Conservation (phyloP, 2,329 filamentous ascomycete genomes). For the Ophioceras dolichostomum region DNA sequence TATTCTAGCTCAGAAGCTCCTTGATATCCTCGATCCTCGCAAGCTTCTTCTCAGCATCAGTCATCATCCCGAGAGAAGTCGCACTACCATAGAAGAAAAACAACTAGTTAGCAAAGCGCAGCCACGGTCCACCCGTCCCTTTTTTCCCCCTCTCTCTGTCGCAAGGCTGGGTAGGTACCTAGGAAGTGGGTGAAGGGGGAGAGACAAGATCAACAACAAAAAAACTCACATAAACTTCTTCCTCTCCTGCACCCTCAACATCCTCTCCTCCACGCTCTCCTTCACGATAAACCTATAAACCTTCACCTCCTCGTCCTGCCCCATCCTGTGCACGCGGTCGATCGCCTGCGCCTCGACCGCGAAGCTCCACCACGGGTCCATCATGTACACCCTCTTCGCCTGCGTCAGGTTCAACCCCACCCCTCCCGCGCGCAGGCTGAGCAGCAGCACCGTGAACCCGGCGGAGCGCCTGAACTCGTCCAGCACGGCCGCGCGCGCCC, state of each 20-base stretch:
- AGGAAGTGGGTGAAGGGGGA: not conserved
- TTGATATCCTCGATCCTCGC: slow-evolving; percentile 90
- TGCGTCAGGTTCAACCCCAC: slow-evolving; percentile 88
- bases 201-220: slow-evolving; percentile 1
- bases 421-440: slow-evolving; percentile 80
- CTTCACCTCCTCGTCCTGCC: slow-evolving; percentile 73
- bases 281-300: slow-evolving; percentile 84
- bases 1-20: slow-evolving; percentile 58
- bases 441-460: slow-evolving; percentile 62
- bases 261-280: slow-evolving; percentile 87
- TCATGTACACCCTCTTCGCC: slow-evolving; percentile 89
- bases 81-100: slow-evolving; percentile 43
- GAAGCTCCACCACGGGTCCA: slow-evolving; percentile 99
- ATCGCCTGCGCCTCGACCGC: slow-evolving; percentile 95
- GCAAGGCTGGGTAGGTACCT: no score
- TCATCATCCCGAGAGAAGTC: slow-evolving; percentile 90
- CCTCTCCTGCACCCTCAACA: slow-evolving; percentile 84
- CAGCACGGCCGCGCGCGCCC: slow-evolving; percentile 67
- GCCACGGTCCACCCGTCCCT: no score
- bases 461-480: slow-evolving; percentile 51
- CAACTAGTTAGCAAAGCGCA: slow-evolving; percentile 9
- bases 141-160: no score
- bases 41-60: slow-evolving; percentile 81
- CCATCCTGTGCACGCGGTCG: slow-evolving; percentile 95
- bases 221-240: slow-evolving; percentile 85